Base-by-base conservation (phyloP, 495 filamentous ascomycete species). In the Aspergillus indologenus region DNA sequence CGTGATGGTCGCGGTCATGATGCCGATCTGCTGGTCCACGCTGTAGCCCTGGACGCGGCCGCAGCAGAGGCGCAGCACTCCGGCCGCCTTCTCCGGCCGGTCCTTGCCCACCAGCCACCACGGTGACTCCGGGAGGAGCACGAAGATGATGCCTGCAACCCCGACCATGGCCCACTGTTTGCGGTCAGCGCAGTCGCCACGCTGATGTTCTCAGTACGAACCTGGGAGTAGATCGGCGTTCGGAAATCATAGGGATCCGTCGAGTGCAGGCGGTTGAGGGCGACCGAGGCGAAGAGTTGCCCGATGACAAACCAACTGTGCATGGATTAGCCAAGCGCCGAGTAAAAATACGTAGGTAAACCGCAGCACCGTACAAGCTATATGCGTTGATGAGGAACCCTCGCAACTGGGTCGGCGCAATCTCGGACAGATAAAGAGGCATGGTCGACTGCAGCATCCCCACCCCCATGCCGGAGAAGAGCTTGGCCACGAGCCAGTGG, bases 321-420 rank as follows among this genome's bases (percentile, higher is more conserved):
- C 17, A 29, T 8, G 4, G 21, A 22, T 53, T 40, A 64, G 59
- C 45, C 26, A 14, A 9, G 14, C n/a, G n/a, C n/a, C n/a, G n/a
- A 15, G 5, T 17, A n/a, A 54, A 2, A 54, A 22, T 1, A 14
- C 31, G 18, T 12, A n/a, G 12, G 6, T 6, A 29, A 1, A 6
- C 21, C 31, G 29, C 44, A 9, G 24, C 1, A 63, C 67, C 26
- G 58, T 23, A 74, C 65, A 77, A 71, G 43, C 64, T 72, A 50
- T 77, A 77, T 8, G 70, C 71, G 47, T 73, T 76, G 60, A 77
- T 71, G 29, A 71, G 68, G 46, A 73, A 71, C 21, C 75, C 75
- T 45, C 69, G 65, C 17, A 75, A 53, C 43, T 72, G 71, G 4
- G 72, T 75, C 1, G 75, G 75, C 0, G 75, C 70, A 11, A 75